These are phyloP conservation scores for Sporothrix pallida DNA, from an alignment of 2,329 filamentous ascomycete species.

Conservation along the genomic window DNA sequence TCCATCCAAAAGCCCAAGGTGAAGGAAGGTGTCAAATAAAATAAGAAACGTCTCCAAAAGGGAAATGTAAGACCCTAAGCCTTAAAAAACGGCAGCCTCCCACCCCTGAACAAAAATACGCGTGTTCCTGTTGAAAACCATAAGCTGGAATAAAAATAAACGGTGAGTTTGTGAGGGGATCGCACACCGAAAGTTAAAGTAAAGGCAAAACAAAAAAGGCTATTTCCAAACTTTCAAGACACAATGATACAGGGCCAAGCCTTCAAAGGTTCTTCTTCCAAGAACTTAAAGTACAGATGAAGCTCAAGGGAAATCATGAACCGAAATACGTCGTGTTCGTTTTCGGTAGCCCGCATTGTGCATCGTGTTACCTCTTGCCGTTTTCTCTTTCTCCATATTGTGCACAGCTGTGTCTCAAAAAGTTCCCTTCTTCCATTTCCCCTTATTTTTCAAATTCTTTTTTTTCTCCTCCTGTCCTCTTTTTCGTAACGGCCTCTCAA, in stretches of 20 bases:
- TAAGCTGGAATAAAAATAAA: neutral
- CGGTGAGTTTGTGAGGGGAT: too few relatives aligned
- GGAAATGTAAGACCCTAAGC: neutral
- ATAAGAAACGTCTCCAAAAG: neutral
- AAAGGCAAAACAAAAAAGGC: neutral
- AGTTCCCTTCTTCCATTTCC: neutral
- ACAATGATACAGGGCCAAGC: neutral
- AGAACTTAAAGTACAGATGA: neutral
- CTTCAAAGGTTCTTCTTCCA: neutral
- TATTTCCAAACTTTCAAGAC: neutral
- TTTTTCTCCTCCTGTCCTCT: too few relatives aligned
- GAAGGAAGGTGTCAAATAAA: neutral
- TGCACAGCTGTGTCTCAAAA: too few relatives aligned
- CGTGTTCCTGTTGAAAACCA: neutral
- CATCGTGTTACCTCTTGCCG: neutral
- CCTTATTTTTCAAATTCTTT: neutral
- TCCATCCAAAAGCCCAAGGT: neutral
- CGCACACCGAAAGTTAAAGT: neutral
- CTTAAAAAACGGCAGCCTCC: neutral
- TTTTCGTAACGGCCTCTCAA: too few relatives aligned
- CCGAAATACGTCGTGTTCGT: conserved; percentile 22
- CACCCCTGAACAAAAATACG: neutral
- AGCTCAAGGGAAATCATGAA: neutral
- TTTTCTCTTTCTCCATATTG: too few relatives aligned
- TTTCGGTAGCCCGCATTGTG: neutral